Conservation (phyloP, 2,329 filamentous ascomycete genomes). For the Cladosporium oxysporum region DNA sequence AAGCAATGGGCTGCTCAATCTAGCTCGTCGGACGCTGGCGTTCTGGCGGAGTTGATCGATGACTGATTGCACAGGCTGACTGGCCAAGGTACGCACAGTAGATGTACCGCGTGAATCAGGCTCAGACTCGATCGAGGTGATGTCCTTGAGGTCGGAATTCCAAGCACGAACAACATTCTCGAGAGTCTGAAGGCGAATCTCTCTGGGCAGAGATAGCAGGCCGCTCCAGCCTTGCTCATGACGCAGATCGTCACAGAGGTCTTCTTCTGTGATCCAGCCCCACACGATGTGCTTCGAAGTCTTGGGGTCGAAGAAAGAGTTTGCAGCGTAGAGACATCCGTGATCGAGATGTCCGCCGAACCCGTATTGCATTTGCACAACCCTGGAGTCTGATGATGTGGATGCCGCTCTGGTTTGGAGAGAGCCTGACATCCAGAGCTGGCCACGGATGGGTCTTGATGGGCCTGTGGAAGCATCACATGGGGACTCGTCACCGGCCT, state of each 20-base stretch:
- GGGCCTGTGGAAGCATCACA: conserved; percentile 27
- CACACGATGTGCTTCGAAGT: conserved; percentile 46
- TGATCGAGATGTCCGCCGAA: conserved; percentile 53
- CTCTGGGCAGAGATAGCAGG: conserved; percentile 49
- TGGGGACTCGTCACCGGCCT: conserved; percentile 22
- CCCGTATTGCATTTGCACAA: conserved; percentile 37
- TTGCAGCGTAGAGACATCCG: conserved; percentile 52
- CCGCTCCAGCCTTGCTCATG: conserved; percentile 54
- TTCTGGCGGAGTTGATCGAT: conserved; percentile 32
- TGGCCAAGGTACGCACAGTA: conserved; percentile 48
- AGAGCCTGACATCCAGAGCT: conserved; percentile 50
- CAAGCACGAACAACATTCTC: conserved; percentile 42
- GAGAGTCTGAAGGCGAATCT: conserved; percentile 44
- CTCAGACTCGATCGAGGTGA: conserved; percentile 45
- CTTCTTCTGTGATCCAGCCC: conserved; percentile 56
- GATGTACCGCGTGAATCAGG: conserved; percentile 33
- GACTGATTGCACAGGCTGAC: conserved; percentile 26
- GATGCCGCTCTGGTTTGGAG: conserved; percentile 21
- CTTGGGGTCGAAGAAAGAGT: conserved; percentile 50
- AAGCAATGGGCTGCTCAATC: conserved; percentile 10
- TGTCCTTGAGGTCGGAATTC: conserved; percentile 40
- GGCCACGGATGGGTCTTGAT: conserved; percentile 34
- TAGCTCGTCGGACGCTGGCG: conserved; percentile 20
- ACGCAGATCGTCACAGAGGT: conserved; percentile 46
- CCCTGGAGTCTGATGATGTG: conserved; percentile 5